Evolutionary conservation across 352 stramenopile species (phyloP).

Genomic region (Thraustotheca clavata): DNA sequence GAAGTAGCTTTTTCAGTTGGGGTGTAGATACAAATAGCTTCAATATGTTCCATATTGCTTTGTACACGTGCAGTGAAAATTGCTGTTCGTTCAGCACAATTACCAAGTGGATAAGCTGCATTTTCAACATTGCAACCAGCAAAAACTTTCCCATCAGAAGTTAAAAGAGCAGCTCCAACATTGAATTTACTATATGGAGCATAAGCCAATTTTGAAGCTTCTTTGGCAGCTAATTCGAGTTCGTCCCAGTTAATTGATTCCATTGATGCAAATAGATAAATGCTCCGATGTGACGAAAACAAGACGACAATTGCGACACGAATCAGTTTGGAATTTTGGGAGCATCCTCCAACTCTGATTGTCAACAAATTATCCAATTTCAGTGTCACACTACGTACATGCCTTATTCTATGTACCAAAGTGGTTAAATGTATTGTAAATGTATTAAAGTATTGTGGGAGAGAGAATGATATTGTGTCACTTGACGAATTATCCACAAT

Average conservation of each 20-base stretch:
- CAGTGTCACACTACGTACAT: too few species aligned
- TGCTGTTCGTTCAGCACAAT: background rate
- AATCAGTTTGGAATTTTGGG: too few species aligned
- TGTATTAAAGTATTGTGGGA: too few species aligned
- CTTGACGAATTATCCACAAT: too few species aligned
- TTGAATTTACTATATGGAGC: background rate
- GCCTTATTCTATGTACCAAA: too few species aligned
- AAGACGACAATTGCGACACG: too few species aligned
- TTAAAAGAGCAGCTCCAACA: background rate
- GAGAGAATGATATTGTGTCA: too few species aligned
- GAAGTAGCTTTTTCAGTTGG: background rate
- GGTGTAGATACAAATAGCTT: conserved; percentile 7
- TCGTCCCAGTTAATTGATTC: conserved; percentile 4
- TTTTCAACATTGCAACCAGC: conserved; percentile 3
- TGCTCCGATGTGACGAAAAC: too few species aligned
- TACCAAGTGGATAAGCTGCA: background rate
- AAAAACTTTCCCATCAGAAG: background rate
- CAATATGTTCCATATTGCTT: background rate
- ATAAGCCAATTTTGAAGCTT: background rate
- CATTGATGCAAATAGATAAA: too few species aligned
- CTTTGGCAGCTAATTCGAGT: background rate
- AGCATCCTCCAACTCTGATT: too few species aligned
- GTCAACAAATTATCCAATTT: too few species aligned
- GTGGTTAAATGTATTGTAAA: too few species aligned
- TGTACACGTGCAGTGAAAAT: background rate